phyloP scores from a whole-genome alignment of 352 stramenopile genomes.

The Phytophthora sp. region DNA sequence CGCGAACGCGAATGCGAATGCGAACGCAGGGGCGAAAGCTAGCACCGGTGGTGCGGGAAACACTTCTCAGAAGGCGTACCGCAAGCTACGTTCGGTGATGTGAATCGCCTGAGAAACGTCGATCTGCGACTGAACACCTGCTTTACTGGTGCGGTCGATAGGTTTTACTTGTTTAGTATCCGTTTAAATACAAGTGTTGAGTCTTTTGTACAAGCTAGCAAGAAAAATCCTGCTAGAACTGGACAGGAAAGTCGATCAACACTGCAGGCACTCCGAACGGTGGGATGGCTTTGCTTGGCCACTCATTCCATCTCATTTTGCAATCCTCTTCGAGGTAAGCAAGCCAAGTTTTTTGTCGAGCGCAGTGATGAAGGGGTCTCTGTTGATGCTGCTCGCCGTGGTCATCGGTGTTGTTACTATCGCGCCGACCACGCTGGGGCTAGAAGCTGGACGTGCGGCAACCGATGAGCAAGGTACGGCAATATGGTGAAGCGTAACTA shows the following conservation, averaged over 20 bases:
- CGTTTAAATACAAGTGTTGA: too few species aligned
- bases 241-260: too few species aligned
- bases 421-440: not conserved
- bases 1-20: not conserved
- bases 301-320: too few species aligned
- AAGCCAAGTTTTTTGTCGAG: not conserved
- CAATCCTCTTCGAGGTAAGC: not conserved
- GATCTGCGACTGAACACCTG: too few species aligned
- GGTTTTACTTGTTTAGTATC: not conserved
- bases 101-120: too few species aligned
- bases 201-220: too few species aligned
- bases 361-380: not conserved
- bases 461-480: slow-evolving; percentile 1
- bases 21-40: not conserved
- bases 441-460: not conserved
- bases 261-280: too few species aligned
- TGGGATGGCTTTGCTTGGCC: too few species aligned
- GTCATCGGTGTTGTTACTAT: not conserved
- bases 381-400: not conserved
- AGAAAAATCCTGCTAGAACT: too few species aligned
- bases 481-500: not conserved
- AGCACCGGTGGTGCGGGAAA: not conserved
- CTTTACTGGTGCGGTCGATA: too few species aligned
- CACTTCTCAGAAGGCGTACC: slow-evolving; percentile 21
- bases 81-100: slow-evolving; percentile 5